phyloP scores from a whole-genome alignment of 192 early-diverging fungal species.

The Backusella australiensis region DNA sequence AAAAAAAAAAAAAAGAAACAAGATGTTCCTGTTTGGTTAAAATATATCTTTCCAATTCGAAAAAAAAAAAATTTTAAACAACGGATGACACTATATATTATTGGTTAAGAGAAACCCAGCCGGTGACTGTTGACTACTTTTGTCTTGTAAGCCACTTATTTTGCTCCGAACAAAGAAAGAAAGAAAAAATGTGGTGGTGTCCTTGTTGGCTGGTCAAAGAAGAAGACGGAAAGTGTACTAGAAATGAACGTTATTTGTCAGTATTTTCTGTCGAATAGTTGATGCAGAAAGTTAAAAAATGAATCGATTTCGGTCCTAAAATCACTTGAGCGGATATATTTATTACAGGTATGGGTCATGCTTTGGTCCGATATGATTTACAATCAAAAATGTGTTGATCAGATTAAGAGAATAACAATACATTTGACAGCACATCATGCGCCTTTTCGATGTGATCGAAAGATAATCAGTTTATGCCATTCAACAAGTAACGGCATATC shows the following conservation, averaged over 20 bases:
- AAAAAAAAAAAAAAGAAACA: not conserved
- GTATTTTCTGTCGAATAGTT: not conserved
- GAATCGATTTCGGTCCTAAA: not conserved
- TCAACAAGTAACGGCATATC: no score
- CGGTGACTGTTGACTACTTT: not conserved
- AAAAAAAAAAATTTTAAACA: conserved; percentile 2
- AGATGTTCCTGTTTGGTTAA: not conserved
- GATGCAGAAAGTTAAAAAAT: not conserved
- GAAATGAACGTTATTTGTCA: not conserved
- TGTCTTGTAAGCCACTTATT: not conserved
- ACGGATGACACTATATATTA: not conserved
- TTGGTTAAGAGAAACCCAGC: not conserved
- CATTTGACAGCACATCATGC: not conserved
- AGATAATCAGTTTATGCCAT: not conserved
- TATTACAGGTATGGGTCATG: not conserved
- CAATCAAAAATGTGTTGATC: not conserved
- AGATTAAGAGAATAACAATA: not conserved
- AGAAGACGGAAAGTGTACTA: not conserved
- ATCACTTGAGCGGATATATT: not conserved
- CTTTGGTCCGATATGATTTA: not conserved
- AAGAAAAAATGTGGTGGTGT: not conserved
- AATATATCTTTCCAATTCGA: not conserved
- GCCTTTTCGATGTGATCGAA: not conserved
- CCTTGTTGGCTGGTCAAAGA: not conserved
- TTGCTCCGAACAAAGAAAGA: not conserved